Evolutionary conservation across 2,329 filamentous ascomycete species (phyloP).

Genomic region (Aspergillus piperis): DNA sequence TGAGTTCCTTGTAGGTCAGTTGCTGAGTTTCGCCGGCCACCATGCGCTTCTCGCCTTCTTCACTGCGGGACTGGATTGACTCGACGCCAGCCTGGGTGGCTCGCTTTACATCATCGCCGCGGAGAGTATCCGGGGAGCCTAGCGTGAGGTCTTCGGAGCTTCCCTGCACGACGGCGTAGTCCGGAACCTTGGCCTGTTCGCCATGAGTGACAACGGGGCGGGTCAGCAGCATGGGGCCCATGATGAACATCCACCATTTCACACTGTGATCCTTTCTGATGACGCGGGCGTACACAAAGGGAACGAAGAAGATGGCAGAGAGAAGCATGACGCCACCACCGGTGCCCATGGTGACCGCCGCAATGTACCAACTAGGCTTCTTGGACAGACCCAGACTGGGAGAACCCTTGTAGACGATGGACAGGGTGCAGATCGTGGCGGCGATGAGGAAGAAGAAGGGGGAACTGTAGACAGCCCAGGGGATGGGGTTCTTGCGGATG

Average conservation of each 20-base stretch:
- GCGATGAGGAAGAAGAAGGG: conserved; percentile 78
- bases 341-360: conserved; percentile 64
- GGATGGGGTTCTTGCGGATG: conserved; percentile 68
- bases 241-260: conserved; percentile 63
- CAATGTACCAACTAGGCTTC: conserved; percentile 65
- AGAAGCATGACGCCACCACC: conserved; percentile 62
- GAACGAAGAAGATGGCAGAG: conserved; percentile 71
- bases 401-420: conserved; percentile 79
- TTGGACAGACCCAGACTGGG: conserved; percentile 66
- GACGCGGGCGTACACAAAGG: conserved; percentile 66
- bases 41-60: conserved; percentile 41
- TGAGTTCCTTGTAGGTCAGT: conserved; percentile 62
- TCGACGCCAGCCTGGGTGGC: conserved; percentile 24
- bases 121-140: conserved; percentile 12
- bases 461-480: conserved; percentile 71
- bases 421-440: conserved; percentile 71
- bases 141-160: conserved; percentile 1
- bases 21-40: conserved; percentile 53
- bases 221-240: conserved; percentile 65
- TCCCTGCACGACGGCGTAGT: conserved; percentile 77
- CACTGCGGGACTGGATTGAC: conserved; percentile 11
- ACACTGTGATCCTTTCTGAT: conserved; percentile 68
- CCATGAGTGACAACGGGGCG: conserved; percentile 58
- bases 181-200: conserved; percentile 62
- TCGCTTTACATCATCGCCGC: conserved; percentile 54